Percentiles rank a stretch among this genome's conserved stretches.
Conservation (phyloP, 179 eudicot genomes). For the Pouteria campechiana region DNA sequence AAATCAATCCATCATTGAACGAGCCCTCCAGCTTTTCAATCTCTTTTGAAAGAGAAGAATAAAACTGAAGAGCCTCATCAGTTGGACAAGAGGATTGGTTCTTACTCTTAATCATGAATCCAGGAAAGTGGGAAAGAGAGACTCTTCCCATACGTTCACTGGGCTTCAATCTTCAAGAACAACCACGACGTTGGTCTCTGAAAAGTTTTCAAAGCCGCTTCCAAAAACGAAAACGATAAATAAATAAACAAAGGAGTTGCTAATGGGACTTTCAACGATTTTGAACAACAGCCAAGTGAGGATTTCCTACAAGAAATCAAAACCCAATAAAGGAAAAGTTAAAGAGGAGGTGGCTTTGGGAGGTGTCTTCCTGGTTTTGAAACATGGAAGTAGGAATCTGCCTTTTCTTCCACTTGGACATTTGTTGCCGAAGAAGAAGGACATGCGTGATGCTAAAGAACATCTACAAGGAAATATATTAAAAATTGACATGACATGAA, state of each 20-base stretch:
- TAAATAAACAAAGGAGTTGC: no score
- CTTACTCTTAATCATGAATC: no score
- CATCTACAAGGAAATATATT: slow-evolving; percentile 4
- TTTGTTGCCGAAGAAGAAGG: slow-evolving; percentile 10
- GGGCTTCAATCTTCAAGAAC: no score
- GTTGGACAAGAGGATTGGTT: not conserved
- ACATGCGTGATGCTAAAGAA: slow-evolving; percentile 24
- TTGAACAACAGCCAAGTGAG: no score
- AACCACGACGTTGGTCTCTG: no score
- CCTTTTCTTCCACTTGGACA: slow-evolving; percentile 24
- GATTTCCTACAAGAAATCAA: no score
- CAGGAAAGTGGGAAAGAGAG: not conserved
- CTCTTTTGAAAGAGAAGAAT: slow-evolving; percentile 13
- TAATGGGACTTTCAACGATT: no score
- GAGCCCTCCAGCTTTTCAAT: slow-evolving; percentile 17
- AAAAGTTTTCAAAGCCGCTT: no score
- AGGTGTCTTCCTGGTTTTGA: no score
- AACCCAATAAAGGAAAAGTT: no score
- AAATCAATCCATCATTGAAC: slow-evolving; percentile 16
- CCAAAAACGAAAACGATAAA: no score
- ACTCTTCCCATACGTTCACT: slow-evolving; percentile 2
- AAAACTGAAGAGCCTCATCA: slow-evolving; percentile 3
- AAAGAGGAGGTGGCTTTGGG: no score
- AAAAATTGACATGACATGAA: slow-evolving; percentile 2
- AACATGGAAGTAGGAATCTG: slow-evolving; percentile 23